A percentile compares a stretch with the other conserved stretches of the same genome.
These are phyloP conservation scores for Lantana camara DNA, from an alignment of 257 asterid species.

Conservation along the genomic window DNA sequence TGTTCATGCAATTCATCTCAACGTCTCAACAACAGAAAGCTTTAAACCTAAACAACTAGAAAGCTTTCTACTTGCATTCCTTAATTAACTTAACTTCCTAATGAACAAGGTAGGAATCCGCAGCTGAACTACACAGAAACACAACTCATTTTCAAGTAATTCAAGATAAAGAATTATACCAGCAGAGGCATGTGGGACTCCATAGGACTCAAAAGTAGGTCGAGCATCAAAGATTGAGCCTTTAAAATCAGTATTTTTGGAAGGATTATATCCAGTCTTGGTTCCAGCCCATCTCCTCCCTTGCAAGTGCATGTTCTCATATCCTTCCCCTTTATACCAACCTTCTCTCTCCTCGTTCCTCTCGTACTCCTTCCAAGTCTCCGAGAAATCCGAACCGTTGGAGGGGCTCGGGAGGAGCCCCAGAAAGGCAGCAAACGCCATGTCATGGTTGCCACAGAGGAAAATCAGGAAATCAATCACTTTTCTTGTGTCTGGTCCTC, in stretches of 20 bases:
- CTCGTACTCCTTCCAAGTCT: constrained; percentile 86
- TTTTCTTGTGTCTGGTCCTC: constrained; percentile 66
- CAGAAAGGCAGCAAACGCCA: constrained; percentile 85
- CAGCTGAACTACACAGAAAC: neutral
- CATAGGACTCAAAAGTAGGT: constrained; percentile 88
- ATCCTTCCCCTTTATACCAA: constrained; percentile 85
- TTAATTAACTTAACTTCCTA: no score
- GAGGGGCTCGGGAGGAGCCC: constrained; percentile 74
- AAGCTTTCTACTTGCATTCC: no score
- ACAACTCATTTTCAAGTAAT: neutral
- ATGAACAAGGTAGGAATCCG: no score
- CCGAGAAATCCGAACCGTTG: constrained; percentile 70
- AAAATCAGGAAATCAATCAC: constrained; percentile 83
- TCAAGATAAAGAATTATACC: constrained; percentile 37
- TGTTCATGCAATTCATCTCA: constrained; percentile 14
- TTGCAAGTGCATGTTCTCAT: constrained; percentile 86
- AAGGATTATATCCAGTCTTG: constrained; percentile 58
- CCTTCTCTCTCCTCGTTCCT: constrained; percentile 80
- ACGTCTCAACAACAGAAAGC: neutral
- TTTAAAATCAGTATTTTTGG: constrained; percentile 63
- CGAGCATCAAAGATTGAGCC: constrained; percentile 89
- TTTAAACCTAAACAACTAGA: neutral
- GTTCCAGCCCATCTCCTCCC: constrained; percentile 97
- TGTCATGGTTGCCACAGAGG: constrained; percentile 90
- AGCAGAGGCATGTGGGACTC: constrained; percentile 88